Evolutionary conservation across 768 basidiomycete species (phyloP).

Genomic region (Tylopilus vinaceipallidus): DNA sequence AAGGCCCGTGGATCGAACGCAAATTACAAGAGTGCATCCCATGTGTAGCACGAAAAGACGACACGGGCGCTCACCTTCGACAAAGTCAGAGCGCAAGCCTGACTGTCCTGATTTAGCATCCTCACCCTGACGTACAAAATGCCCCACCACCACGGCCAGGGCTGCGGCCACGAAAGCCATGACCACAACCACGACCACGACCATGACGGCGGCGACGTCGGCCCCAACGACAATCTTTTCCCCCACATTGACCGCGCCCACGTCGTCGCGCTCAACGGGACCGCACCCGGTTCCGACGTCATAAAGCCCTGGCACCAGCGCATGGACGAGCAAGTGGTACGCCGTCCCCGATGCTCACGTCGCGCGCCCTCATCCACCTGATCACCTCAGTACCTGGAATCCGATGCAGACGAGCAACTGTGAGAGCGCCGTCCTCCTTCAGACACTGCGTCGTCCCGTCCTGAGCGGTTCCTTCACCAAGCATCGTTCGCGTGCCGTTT

Average conservation of each 20-base stretch:
- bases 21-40: conserved; percentile 81
- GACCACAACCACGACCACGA: conserved; percentile 61
- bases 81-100: conserved; percentile 12
- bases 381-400: conserved; percentile 68
- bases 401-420: conserved; percentile 92
- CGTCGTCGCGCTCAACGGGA: conserved; percentile 76
- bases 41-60: conserved; percentile 11
- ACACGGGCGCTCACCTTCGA: too few relatives aligned
- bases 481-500: conserved; percentile 84
- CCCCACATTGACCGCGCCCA: conserved; percentile 74
- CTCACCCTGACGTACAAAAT: conserved; percentile 2
- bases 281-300: conserved; percentile 48
- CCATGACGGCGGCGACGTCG: conserved; percentile 44
- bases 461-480: conserved; percentile 29
- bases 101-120: not conserved
- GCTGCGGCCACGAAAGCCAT: conserved; percentile 59
- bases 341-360: conserved; percentile 13
- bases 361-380: conserved; percentile 2
- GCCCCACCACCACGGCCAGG: conserved; percentile 41
- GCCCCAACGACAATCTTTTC: conserved; percentile 72
- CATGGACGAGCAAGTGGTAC: conserved; percentile 65
- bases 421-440: conserved; percentile 33
- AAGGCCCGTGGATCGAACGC: conserved; percentile 72
- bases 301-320: conserved; percentile 90
- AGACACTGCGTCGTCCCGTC: not conserved